Percentiles rank a stretch among this genome's conserved stretches.
These are phyloP conservation scores for Trifolium dubium DNA, from an alignment of 306 rosid species.

Conservation along the genomic window DNA sequence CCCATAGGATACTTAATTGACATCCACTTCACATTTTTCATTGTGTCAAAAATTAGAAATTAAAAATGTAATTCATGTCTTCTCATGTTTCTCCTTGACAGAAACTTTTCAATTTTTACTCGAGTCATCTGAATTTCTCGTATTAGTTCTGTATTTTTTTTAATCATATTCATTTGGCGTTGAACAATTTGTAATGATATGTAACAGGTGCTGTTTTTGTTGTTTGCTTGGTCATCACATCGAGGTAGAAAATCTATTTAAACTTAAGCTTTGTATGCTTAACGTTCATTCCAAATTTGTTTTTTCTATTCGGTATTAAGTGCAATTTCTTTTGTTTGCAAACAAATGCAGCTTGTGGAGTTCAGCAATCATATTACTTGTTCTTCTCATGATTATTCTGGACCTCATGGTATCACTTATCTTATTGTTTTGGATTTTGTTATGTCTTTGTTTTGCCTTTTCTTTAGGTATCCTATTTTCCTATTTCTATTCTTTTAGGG, in stretches of 20 bases:
- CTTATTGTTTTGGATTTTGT: conserved; percentile 6
- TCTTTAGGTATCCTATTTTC: conserved; percentile 30
- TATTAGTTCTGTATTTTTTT: conserved; percentile 13
- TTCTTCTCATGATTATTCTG: conserved; percentile 85
- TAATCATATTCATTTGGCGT: conserved; percentile 18
- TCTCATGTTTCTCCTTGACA: conserved; percentile 21
- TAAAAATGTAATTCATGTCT: conserved; percentile 27
- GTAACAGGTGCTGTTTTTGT: conserved; percentile 87
- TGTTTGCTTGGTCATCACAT: conserved; percentile 81
- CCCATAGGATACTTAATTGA: conserved; percentile 6
- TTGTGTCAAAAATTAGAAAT: conserved; percentile 33
- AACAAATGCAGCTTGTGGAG: conserved; percentile 80
- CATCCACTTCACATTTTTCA: background rate
- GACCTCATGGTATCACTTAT: conserved; percentile 81
- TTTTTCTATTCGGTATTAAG: conserved; percentile 14
- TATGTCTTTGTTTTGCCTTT: conserved; percentile 30
- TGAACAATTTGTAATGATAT: conserved; percentile 39
- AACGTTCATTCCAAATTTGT: background rate
- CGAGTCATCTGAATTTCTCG: conserved; percentile 13
- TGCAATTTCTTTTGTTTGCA: conserved; percentile 30
- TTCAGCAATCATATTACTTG: conserved; percentile 81
- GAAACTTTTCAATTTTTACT: conserved; percentile 34
- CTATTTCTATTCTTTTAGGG: background rate
- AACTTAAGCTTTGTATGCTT: conserved; percentile 30
- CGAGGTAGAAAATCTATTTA: conserved; percentile 65